A percentile compares a stretch with the other conserved stretches of the same genome.
Evolutionary conservation across 1,284 basidiomycete genomes (phyloP).

Genomic region (Cryptococcus sp.): DNA sequence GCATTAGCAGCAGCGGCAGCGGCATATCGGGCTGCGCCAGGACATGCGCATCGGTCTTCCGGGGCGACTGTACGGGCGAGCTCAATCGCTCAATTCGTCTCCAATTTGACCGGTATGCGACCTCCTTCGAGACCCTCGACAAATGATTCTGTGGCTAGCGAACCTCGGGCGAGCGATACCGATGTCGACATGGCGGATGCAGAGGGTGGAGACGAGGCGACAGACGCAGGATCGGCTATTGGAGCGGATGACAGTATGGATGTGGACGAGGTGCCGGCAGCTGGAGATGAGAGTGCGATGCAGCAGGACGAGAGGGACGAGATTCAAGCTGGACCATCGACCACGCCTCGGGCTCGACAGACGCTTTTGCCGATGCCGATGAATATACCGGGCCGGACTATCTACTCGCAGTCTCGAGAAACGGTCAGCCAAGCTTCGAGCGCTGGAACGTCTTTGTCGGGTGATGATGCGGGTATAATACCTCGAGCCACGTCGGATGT

Average conservation of each 20-base stretch:
- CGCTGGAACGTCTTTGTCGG: constrained; percentile 24
- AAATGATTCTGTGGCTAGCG: background rate
- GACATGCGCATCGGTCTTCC: background rate
- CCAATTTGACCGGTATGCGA: constrained; percentile 1
- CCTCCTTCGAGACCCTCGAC: background rate
- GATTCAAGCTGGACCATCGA: constrained; percentile 17
- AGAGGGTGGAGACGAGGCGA: constrained; percentile 34
- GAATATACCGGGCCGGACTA: constrained; percentile 13
- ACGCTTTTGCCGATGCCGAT: constrained; percentile 32
- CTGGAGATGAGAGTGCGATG: no score
- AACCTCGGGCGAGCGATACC: constrained; percentile 19
- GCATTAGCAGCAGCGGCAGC: background rate
- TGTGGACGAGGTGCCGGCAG: constrained; percentile 15
- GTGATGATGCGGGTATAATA: constrained; percentile 24
- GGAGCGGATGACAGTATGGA: constrained; percentile 35
- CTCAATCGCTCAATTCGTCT: constrained; percentile 1
- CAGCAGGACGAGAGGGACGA: background rate
- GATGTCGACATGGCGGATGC: constrained; percentile 45
- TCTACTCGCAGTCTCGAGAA: constrained; percentile 13
- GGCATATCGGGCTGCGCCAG: background rate
- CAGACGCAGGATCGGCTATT: constrained; percentile 28
- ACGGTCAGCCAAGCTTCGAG: constrained; percentile 27
- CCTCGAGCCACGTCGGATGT: constrained; percentile 36
- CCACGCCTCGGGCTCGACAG: constrained; percentile 37
- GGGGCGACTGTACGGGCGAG: background rate